Conservation (phyloP, 2,329 filamentous ascomycete species). For the Zasmidium angulare region DNA sequence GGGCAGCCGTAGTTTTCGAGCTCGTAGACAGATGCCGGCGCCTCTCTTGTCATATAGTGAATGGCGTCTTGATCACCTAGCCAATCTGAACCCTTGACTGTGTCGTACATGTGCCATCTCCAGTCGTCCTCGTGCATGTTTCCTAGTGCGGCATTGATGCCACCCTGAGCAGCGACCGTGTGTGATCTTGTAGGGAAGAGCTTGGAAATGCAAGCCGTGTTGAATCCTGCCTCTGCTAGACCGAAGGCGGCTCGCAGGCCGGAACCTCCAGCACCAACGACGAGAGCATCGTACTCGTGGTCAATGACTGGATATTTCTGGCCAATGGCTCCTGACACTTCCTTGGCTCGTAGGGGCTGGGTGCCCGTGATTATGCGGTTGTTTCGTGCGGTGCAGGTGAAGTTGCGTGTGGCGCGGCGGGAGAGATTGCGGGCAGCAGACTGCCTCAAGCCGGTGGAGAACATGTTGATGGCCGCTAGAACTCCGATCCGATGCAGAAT, state of each 20-base stretch:
- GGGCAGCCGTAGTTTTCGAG: constrained; percentile 97
- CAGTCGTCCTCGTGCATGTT: constrained; percentile 99
- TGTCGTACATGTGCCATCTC: constrained; percentile 99
- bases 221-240: constrained; percentile 84
- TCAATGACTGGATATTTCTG: constrained; percentile 96
- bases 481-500: constrained; percentile 5
- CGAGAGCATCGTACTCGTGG: constrained; percentile 97
- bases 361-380: constrained; percentile 79
- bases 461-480: constrained; percentile 30
- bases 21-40: constrained; percentile 86
- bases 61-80: constrained; percentile 96
- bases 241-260: constrained; percentile 79
- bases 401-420: constrained; percentile 56
- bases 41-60: constrained; percentile 97
- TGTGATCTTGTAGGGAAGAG: constrained; percentile 83
- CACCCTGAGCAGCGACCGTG: constrained; percentile 74
- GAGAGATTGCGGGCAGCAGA: constrained; percentile 31
- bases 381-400: constrained; percentile 81
- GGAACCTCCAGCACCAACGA: constrained; percentile 81
- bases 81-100: constrained; percentile 97
- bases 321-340: constrained; percentile 82
- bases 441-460: constrained; percentile 37
- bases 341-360: constrained; percentile 84
- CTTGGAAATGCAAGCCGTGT: constrained; percentile 83
- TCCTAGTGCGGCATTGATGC: constrained; percentile 83